Conservation (phyloP, 805 yeast species). For the Myxozyma nipponensis region DNA sequence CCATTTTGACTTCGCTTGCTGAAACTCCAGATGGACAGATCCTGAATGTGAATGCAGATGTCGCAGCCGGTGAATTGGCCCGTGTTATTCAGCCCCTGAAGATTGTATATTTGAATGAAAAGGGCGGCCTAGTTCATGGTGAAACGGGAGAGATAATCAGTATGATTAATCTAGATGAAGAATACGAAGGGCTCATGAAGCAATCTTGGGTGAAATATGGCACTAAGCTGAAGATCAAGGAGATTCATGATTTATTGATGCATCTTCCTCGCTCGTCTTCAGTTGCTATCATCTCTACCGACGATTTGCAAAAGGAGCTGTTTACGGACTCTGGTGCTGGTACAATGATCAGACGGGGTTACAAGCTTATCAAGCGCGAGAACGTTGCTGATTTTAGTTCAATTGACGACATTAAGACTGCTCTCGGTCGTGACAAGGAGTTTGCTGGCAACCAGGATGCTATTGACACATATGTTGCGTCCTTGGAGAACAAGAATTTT, state of each 20-base stretch:
- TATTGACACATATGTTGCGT: slow-evolving; percentile 76
- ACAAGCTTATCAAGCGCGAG: slow-evolving; percentile 66
- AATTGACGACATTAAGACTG: slow-evolving; percentile 65
- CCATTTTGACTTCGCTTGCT: slow-evolving; percentile 92
- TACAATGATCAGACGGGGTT: slow-evolving; percentile 95
- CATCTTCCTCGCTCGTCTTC: slow-evolving; percentile 95
- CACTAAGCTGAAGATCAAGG: slow-evolving; percentile 93
- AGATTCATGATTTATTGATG: slow-evolving; percentile 89
- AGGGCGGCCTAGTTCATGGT: slow-evolving; percentile 95
- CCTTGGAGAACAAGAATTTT: slow-evolving; percentile 58
- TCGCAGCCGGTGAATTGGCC: slow-evolving; percentile 97
- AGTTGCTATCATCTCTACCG: slow-evolving; percentile 93
- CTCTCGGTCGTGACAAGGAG: slow-evolving; percentile 71
- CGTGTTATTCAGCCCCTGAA: slow-evolving; percentile 95
- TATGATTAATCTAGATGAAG: slow-evolving; percentile 91
- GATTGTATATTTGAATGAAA: slow-evolving; percentile 93
- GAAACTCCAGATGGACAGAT: slow-evolving; percentile 97
- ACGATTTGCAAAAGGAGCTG: slow-evolving; percentile 92
- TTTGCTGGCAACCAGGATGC: slow-evolving; percentile 65
- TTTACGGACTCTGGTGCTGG: slow-evolving; percentile 99
- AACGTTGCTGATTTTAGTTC: slow-evolving; percentile 59
- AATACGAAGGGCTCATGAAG: slow-evolving; percentile 83
- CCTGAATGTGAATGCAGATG: slow-evolving; percentile 96
- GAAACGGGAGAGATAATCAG: slow-evolving; percentile 85
- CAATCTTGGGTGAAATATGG: slow-evolving; percentile 99